Base-by-base conservation (phyloP, 1,139 yeast genomes). In the Pichia sp. region DNA sequence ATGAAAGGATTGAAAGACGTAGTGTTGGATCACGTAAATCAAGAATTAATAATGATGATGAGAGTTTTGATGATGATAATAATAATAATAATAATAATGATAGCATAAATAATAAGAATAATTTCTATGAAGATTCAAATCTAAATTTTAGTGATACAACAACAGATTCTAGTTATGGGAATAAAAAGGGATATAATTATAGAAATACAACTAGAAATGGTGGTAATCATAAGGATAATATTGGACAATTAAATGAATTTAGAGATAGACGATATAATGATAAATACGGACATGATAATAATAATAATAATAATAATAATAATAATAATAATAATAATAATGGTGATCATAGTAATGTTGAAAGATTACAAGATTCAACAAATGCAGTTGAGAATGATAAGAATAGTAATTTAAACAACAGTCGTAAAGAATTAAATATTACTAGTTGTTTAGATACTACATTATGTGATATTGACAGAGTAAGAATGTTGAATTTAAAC, bases 401-500 rank as follows among this genome's bases (percentile, higher is more conserved):
- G 8, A 34, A 25, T 25, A 16, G 4, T 26, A 30, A 29, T 6
- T 26, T n/a, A 12, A 11, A 7, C n/a, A 36, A 22, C 16, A 16
- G 16, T 16, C 16, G 35, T 25, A 37, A 38, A 24, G 49, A 39
- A 10, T 27, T 49, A 23, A 48, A 48, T 31, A 36, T 51, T 20
- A 43, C 49, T 0, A 51, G 53, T 35, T 39, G 48, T 35, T 41
- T 51, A 7, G 54, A 51, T 30, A 30, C 35, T 6, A 28, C 43
- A 11, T 32, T 47, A n/a, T 28, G 47, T 16, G 52, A 47, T 37
- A 30, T 37, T 20, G 54, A 51, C 35, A n/a, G 54, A 12, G 53
- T 49, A 9, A 49, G 42, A 31, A 48, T 45, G 47, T 30, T 51
- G 8, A 46, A 45, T 25, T 41, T 51, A 23, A 42, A 49, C 25